Conservation (phyloP, 2,329 filamentous ascomycete genomes). For the Trichophyton mentagrophytes region DNA sequence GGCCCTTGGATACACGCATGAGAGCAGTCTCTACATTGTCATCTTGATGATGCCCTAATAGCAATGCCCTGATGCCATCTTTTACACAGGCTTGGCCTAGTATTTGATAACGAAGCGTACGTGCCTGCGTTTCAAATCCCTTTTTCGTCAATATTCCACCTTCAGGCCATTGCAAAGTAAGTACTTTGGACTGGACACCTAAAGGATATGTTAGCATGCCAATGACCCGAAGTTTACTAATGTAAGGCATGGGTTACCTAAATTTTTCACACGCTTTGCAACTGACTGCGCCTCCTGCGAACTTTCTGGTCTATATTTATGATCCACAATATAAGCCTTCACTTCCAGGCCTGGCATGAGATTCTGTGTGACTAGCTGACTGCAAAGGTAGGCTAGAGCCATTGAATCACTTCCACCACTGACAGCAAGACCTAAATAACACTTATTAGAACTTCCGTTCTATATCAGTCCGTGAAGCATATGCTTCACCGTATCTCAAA, state of each 20-base stretch:
- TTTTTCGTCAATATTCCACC: slow-evolving; percentile 33
- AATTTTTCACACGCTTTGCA: slow-evolving; percentile 30
- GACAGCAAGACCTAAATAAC: slow-evolving; percentile 55
- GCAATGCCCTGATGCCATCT: slow-evolving; percentile 44
- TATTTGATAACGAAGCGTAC: slow-evolving; percentile 57
- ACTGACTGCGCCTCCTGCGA: slow-evolving; percentile 43
- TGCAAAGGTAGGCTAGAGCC: slow-evolving; percentile 70
- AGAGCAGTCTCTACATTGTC: slow-evolving; percentile 86
- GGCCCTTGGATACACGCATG: slow-evolving; percentile 58
- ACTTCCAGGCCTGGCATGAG: slow-evolving; percentile 22
- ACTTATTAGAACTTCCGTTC: neutral
- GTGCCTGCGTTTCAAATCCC: slow-evolving; percentile 66
- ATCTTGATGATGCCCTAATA: slow-evolving; percentile 77
- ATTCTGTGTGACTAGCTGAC: slow-evolving; percentile 28
- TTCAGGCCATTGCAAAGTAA: slow-evolving; percentile 42
- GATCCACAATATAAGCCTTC: slow-evolving; percentile 49
- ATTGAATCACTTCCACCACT: slow-evolving; percentile 97
- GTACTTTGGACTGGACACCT: slow-evolving; percentile 26
- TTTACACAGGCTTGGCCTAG: slow-evolving; percentile 51
- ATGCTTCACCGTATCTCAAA: neutral
- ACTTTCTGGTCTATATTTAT: slow-evolving; percentile 45
- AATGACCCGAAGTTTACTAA: neutral
- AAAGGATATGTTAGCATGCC: slow-evolving; percentile 4
- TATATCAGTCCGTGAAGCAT: neutral
- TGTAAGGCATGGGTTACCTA: slow-evolving; percentile 25